phyloP scores from a whole-genome alignment of 805 yeast species.

The Pichia membranifaciens region DNA sequence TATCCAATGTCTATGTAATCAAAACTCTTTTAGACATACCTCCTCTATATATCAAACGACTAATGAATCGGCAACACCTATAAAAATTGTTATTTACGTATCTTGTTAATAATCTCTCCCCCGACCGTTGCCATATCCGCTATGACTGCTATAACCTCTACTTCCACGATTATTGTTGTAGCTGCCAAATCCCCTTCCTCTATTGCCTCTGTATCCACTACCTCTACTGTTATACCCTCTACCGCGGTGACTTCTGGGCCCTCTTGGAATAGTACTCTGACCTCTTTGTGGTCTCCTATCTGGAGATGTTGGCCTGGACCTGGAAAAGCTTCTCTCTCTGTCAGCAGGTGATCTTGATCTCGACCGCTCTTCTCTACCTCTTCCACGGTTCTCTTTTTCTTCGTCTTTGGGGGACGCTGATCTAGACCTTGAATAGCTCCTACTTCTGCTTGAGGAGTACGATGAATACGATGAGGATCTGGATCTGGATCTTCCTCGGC shows the following conservation, averaged over 20 bases:
- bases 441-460: constrained; percentile 3
- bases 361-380: neutral
- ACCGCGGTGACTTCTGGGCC: constrained; percentile 7
- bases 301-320: constrained; percentile 15
- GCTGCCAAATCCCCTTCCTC: neutral
- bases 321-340: constrained; percentile 11
- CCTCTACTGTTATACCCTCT: constrained; percentile 5
- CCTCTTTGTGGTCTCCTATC: constrained; percentile 1
- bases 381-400: neutral
- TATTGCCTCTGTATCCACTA: constrained; percentile 1
- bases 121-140: neutral
- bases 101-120: neutral
- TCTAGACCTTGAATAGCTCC: constrained; percentile 18
- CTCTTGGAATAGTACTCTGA: neutral
- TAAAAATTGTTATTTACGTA: neutral
- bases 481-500: constrained; percentile 14
- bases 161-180: neutral
- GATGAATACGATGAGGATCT: constrained; percentile 19
- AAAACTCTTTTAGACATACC: neutral
- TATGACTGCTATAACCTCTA: neutral
- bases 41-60: neutral
- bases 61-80: no score
- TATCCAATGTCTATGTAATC: no score
- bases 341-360: constrained; percentile 1
- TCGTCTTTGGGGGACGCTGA: constrained; percentile 8